phyloP scores from a whole-genome alignment of 176 grass and related monocot species.

The Chloris gayana region DNA sequence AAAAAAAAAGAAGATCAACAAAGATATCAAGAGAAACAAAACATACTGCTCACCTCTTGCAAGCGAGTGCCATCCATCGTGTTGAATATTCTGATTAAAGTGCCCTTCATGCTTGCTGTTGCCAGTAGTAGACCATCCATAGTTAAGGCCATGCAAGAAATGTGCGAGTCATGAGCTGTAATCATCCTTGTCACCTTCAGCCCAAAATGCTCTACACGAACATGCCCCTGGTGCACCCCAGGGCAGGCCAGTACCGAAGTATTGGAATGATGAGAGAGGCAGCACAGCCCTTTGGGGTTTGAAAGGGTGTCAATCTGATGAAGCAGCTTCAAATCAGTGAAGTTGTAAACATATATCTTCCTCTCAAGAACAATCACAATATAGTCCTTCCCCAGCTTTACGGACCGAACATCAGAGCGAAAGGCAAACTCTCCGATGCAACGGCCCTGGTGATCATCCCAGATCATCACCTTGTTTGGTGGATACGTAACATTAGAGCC shows the following conservation, averaged over 20 bases:
- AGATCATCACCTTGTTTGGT: slow-evolving; percentile 89
- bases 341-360: slow-evolving; percentile 88
- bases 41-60: slow-evolving; percentile 73
- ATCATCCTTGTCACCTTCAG: slow-evolving; percentile 86
- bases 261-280: slow-evolving; percentile 81
- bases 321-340: slow-evolving; percentile 78
- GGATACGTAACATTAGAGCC: slow-evolving; percentile 75
- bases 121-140: slow-evolving; percentile 88
- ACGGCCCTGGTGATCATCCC: slow-evolving; percentile 89
- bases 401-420: slow-evolving; percentile 68
- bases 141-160: slow-evolving; percentile 87
- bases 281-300: slow-evolving; percentile 82
- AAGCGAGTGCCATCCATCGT: slow-evolving; percentile 87
- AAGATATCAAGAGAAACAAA: not conserved
- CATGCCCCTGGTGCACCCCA: slow-evolving; percentile 67
- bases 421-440: slow-evolving; percentile 89
- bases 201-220: slow-evolving; percentile 90
- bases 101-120: slow-evolving; percentile 89
- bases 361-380: slow-evolving; percentile 93
- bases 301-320: slow-evolving; percentile 91
- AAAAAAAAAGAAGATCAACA: not conserved
- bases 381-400: slow-evolving; percentile 64
- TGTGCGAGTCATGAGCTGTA: slow-evolving; percentile 84
- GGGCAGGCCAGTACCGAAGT: slow-evolving; percentile 91
- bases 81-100: slow-evolving; percentile 96